Evolutionary conservation across 108 stramenopile genomes (phyloP).

Genomic region (Pseudonitzschia pungens): DNA sequence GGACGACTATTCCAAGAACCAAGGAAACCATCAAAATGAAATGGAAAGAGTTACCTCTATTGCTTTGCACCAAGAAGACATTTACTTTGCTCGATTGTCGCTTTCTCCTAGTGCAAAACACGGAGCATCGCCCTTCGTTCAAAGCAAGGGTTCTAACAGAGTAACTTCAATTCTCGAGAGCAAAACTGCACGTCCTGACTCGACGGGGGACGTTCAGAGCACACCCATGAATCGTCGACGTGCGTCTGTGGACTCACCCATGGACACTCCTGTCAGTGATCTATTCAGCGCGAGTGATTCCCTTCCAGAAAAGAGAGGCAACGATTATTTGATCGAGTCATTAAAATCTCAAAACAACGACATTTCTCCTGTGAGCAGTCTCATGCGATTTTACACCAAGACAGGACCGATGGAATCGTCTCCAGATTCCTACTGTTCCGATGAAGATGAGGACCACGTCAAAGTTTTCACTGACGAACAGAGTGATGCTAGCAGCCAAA

Average conservation of each 20-base stretch:
- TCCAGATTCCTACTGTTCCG: slow-evolving; percentile 8
- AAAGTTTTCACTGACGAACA: slow-evolving; percentile 14
- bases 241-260: background rate
- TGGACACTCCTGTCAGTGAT: slow-evolving; percentile 24
- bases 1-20: background rate
- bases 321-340: background rate
- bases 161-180: slow-evolving; percentile 14
- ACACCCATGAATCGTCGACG: slow-evolving; percentile 3
- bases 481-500: background rate
- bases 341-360: background rate
- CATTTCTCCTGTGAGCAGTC: slow-evolving; percentile 10
- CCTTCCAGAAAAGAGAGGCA: background rate
- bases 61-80: slow-evolving; percentile 39
- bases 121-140: slow-evolving; percentile 27
- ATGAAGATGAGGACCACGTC: background rate
- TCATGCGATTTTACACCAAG: slow-evolving; percentile 21
- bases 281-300: slow-evolving; percentile 19
- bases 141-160: slow-evolving; percentile 11
- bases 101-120: slow-evolving; percentile 8
- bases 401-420: slow-evolving; percentile 17
- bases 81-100: slow-evolving; percentile 29
- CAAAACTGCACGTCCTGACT: background rate
- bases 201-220: background rate
- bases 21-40: background rate
- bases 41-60: slow-evolving; percentile 7